Conservation (phyloP, 2,329 filamentous ascomycete species). For the Botrytis fragariae region DNA sequence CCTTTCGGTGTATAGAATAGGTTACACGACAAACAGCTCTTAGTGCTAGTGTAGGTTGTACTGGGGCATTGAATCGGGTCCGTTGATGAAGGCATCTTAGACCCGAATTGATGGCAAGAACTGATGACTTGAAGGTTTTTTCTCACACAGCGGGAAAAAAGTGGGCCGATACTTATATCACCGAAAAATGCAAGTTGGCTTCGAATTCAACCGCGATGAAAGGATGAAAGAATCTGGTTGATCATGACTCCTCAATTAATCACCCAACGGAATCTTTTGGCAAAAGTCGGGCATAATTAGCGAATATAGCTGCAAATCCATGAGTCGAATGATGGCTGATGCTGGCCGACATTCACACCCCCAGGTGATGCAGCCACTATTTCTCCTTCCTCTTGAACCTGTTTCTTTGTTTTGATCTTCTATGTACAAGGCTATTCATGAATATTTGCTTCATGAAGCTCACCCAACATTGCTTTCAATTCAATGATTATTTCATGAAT, state of each 20-base stretch:
- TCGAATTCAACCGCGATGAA: neutral
- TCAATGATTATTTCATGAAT: too few relatives aligned
- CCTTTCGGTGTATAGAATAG: too few relatives aligned
- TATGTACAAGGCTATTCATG: too few relatives aligned
- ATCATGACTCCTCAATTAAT: neutral
- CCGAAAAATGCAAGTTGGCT: neutral
- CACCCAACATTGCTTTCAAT: too few relatives aligned
- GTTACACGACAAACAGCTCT: too few relatives aligned
- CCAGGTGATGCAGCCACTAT: too few relatives aligned
- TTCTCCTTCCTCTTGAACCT: too few relatives aligned
- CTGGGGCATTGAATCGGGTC: neutral
- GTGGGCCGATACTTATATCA: neutral
- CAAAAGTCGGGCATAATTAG: neutral
- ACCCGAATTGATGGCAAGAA: neutral
- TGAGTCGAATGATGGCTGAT: neutral
- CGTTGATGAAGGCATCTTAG: neutral
- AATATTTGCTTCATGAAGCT: too few relatives aligned
- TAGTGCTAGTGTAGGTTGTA: neutral
- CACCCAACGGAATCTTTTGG: neutral
- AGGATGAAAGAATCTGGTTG: neutral
- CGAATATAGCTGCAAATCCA: neutral
- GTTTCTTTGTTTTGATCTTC: too few relatives aligned
- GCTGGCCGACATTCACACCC: too few relatives aligned
- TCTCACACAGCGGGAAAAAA: accelerated
- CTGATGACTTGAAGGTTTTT: neutral